Conservation (phyloP, 2,329 filamentous ascomycete genomes). For the Neopestalotiopsis clavispora region DNA sequence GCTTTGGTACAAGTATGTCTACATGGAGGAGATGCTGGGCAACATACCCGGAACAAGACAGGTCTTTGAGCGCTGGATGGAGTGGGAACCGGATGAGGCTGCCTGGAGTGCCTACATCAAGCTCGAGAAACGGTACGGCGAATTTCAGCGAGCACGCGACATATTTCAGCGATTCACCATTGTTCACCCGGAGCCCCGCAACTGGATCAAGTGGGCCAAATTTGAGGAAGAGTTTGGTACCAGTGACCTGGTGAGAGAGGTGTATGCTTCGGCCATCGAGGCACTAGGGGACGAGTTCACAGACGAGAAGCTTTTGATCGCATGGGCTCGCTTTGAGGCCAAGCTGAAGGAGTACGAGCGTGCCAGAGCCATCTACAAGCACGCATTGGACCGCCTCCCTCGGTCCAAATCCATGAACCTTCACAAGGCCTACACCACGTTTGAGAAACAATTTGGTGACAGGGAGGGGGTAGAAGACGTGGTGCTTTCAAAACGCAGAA, state of each 20-base stretch:
- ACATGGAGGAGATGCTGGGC: slow-evolving; percentile 97
- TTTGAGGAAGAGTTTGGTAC: slow-evolving; percentile 97
- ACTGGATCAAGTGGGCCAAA: slow-evolving; percentile 98
- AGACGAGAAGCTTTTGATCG: slow-evolving; percentile 93
- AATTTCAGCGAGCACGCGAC: slow-evolving; percentile 86
- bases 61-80: slow-evolving; percentile 98
- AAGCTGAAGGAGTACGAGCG: slow-evolving; percentile 96
- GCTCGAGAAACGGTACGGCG: slow-evolving; percentile 91
- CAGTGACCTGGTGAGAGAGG: slow-evolving; percentile 87
- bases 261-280: slow-evolving; percentile 88
- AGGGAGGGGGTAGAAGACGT: slow-evolving; percentile 93
- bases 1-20: slow-evolving; percentile 99
- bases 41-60: slow-evolving; percentile 92
- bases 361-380: slow-evolving; percentile 94
- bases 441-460: slow-evolving; percentile 98
- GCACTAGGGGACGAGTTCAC: slow-evolving; percentile 92
- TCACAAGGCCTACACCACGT: slow-evolving; percentile 94
- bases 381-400: slow-evolving; percentile 88
- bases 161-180: slow-evolving; percentile 91
- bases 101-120: slow-evolving; percentile 98
- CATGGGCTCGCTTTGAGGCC: slow-evolving; percentile 92
- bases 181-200: slow-evolving; percentile 91
- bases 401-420: slow-evolving; percentile 83
- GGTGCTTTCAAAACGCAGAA: slow-evolving; percentile 88
- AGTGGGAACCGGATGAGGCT: slow-evolving; percentile 95